Evolutionary conservation across 1,139 yeast genomes (phyloP).

Genomic region (Meyerozyma athensensis): DNA sequence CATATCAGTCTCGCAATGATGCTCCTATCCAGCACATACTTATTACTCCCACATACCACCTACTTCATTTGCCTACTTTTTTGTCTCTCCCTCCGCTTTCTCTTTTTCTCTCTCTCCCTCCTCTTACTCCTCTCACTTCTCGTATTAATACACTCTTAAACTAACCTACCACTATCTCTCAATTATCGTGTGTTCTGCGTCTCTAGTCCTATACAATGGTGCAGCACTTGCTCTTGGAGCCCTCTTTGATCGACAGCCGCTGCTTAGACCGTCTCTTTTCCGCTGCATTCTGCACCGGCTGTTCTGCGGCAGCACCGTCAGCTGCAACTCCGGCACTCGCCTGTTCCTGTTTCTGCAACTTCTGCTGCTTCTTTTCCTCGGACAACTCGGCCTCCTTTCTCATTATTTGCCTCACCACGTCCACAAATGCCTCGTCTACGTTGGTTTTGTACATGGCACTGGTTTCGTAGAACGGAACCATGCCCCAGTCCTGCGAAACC

Average conservation of each 20-base stretch:
- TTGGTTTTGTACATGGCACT: slow-evolving; percentile 89
- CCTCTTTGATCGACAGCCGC: not conserved
- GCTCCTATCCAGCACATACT: too few species aligned
- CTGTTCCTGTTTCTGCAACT: slow-evolving; percentile 29
- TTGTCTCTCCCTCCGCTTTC: too few species aligned
- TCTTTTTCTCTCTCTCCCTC: too few species aligned
- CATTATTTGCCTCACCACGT: slow-evolving; percentile 84
- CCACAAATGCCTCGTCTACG: slow-evolving; percentile 86
- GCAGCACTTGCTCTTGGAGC: not conserved
- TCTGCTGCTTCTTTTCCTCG: slow-evolving; percentile 46
- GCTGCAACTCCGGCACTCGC: not conserved
- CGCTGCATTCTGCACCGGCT: not conserved
- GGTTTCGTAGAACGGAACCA: slow-evolving; percentile 89
- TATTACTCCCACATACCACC: too few species aligned
- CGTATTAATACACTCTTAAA: not conserved
- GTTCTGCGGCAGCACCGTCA: not conserved
- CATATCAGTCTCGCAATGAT: too few species aligned
- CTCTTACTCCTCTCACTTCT: not conserved
- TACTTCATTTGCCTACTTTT: too few species aligned
- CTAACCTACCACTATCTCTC: not conserved
- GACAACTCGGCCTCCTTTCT: slow-evolving; percentile 58
- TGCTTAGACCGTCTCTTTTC: slow-evolving; percentile 2
- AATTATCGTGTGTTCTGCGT: too few species aligned
- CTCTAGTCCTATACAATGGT: not conserved
- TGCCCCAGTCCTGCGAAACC: slow-evolving; percentile 81